Conservation (phyloP, 805 yeast species). For the Cyberlindnera misumaiensis region DNA sequence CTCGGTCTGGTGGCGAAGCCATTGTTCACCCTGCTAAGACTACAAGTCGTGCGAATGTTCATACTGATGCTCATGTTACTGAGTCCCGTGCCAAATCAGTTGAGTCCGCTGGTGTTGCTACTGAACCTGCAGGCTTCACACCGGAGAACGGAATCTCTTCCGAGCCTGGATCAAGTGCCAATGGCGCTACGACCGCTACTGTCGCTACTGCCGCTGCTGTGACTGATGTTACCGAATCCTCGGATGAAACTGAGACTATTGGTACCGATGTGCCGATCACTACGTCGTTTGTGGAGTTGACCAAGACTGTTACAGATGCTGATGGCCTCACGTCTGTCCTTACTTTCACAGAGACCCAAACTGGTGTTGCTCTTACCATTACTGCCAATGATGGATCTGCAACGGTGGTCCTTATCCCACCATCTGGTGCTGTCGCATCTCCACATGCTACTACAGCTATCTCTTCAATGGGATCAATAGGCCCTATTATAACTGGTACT, state of each 20-base stretch:
- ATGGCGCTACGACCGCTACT: not conserved
- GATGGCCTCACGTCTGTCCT: not conserved
- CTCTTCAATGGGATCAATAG: not conserved
- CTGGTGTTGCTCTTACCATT: not conserved
- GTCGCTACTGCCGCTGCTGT: not conserved
- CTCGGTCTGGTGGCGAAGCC: no score
- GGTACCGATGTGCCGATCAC: not conserved
- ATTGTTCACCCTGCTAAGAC: no score
- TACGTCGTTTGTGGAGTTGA: not conserved
- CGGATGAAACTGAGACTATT: no score
- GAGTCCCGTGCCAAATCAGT: no score
- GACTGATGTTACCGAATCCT: not conserved
- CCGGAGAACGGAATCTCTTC: no score
- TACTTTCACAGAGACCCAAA: not conserved
- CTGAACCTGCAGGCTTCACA: no score
- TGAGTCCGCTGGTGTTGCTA: no score
- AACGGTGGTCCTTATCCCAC: not conserved
- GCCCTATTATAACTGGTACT: not conserved
- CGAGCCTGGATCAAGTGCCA: not conserved
- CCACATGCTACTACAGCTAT: constrained; percentile 3
- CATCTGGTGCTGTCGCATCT: constrained; percentile 3
- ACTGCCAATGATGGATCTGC: constrained; percentile 1
- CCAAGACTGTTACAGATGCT: not conserved
- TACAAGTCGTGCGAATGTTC: no score
- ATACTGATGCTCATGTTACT: not conserved